phyloP scores from a whole-genome alignment of 2,329 filamentous ascomycete genomes.

The Arthrobotrys sphaeroides region DNA sequence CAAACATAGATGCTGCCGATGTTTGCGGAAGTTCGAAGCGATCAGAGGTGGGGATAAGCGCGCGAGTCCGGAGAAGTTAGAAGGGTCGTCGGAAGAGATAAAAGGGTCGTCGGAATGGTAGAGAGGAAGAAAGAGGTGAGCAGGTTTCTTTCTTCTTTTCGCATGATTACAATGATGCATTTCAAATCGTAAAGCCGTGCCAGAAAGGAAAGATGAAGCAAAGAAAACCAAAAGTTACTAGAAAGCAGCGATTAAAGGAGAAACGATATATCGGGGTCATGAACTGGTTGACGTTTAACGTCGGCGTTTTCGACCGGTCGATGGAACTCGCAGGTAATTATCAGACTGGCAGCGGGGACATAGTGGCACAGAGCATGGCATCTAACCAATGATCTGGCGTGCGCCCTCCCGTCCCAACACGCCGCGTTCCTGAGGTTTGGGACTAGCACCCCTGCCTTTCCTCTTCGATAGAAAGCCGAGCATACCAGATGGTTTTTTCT shows the following conservation, averaged over 20 bases:
- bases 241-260: conserved; percentile 27
- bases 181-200: conserved; percentile 52
- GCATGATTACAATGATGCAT: conserved; percentile 53
- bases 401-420: conserved; percentile 95
- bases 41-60: conserved; percentile 15
- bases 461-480: conserved; percentile 89
- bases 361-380: conserved; percentile 28
- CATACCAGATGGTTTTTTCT: conserved; percentile 79
- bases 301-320: conserved; percentile 1
- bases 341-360: conserved; percentile 43
- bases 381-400: conserved; percentile 77
- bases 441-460: conserved; percentile 88
- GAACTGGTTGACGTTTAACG: conserved; percentile 16
- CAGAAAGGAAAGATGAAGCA: conserved; percentile 42
- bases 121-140: background rate
- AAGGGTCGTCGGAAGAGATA: conserved; percentile 2
- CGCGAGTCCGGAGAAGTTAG: conserved; percentile 8
- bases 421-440: conserved; percentile 91
- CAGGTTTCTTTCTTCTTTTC: conserved; percentile 37
- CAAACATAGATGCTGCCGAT: conserved; percentile 1
- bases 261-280: conserved; percentile 41
- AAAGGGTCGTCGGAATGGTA: conserved; percentile 21
- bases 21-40: conserved; percentile 30
- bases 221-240: conserved; percentile 2
- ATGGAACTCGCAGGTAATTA: conserved; percentile 30